Evolutionary conservation across 352 stramenopile species (phyloP), one percentile per base, ranked within the genome.

Genomic region (Phytophthora hibernalis): DNA sequence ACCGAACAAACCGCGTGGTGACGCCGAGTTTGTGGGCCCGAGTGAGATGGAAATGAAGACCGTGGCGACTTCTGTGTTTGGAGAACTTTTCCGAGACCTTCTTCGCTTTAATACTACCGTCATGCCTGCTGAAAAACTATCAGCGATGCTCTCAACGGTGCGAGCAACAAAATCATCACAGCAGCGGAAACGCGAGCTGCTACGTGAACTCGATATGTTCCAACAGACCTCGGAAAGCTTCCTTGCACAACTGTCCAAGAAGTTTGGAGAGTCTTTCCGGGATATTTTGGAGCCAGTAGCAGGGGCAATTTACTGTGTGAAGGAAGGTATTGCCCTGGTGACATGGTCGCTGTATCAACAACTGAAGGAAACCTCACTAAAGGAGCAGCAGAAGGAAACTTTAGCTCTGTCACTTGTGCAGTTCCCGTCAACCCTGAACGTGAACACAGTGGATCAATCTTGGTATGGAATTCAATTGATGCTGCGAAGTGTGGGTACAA

Each of bases 201-300:
- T 92, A 21, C 85, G 89, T 21, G 90, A 96, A 40, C 51, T 96
- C 11, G 83, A 93, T n/a, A 91, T 95, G 80, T 93, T 97, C 43
- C 87, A 97, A 60, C 87, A 95, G 45, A 96, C 88, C 7, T 94
- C 86, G 8, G 85, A 96, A 16, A 95, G 80, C 53, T 95, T 95
- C 43, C 24, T 90, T 18, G 51, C 71, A 30, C 88, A 92, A 53
- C 24, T 96, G 31, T 64, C 72, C 8, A 79, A 80, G 37, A 93
- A 93, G 58, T 97, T 88, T 74, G 71, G 63, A 0, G 75, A 79
- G 16, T 86, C 74, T 28, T 98, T 95, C 60, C 77, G 81, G 30
- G 92, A 98, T 70, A 82, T 98, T 13, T 56, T 96, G 12, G 84
- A 96, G 50, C 91, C 92, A 15, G 65, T 98, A 18, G 72, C 70